Evolutionary conservation across 1,284 basidiomycete species (phyloP).

Genomic region (Ceratobasidium sp.): DNA sequence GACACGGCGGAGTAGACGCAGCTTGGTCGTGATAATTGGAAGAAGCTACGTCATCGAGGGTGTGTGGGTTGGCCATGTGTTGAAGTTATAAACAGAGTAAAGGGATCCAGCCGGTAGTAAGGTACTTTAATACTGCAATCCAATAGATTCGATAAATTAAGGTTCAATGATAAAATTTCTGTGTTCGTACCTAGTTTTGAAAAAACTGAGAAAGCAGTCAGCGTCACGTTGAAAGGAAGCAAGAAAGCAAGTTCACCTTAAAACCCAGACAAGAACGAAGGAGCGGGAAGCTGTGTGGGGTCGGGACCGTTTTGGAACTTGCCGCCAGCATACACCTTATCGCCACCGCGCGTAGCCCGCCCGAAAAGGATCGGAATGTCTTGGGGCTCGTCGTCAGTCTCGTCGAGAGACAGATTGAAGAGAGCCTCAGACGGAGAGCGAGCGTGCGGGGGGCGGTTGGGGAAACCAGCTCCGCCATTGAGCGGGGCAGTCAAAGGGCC

Average conservation of each 20-base stretch:
- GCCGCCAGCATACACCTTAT: conserved; percentile 40
- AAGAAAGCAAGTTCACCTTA: conserved; percentile 15
- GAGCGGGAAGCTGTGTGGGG: conserved; percentile 26
- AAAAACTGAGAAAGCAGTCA: neutral
- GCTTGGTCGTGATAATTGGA: conserved; percentile 24
- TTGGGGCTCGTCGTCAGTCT: conserved; percentile 28
- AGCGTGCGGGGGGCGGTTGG: conserved; percentile 3
- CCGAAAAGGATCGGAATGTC: conserved; percentile 30
- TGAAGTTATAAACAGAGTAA: conserved; percentile 4
- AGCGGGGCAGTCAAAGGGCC: conserved; percentile 33
- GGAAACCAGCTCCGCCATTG: conserved; percentile 8
- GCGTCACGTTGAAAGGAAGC: neutral
- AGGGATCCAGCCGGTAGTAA: conserved; percentile 37
- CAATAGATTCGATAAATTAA: conserved; percentile 27
- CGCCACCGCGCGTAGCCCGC: conserved; percentile 15
- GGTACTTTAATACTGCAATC: conserved; percentile 34
- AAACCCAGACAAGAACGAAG: conserved; percentile 42
- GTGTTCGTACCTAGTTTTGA: conserved; percentile 31
- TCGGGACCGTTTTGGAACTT: conserved; percentile 41
- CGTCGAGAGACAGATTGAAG: conserved; percentile 36
- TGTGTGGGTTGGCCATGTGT: conserved; percentile 28
- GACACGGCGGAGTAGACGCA: conserved; percentile 7
- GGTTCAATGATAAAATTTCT: neutral
- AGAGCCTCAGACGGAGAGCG: conserved; percentile 28
- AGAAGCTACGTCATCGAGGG: conserved; percentile 4